Conservation (phyloP, 2,329 filamentous ascomycete species). For the Diplocarpon rosae region DNA sequence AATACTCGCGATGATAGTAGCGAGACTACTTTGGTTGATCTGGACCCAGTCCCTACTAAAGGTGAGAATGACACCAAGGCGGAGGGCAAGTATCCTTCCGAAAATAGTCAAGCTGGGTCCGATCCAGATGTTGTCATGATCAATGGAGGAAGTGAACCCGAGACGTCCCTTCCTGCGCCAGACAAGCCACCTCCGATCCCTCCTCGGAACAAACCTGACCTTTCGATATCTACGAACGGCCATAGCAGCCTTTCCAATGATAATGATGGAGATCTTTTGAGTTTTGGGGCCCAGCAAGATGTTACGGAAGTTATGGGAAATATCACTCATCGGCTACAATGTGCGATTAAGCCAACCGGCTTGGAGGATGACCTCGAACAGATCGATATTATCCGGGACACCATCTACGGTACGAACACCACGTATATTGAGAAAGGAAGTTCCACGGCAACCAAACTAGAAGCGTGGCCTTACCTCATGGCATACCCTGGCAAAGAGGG, state of each 20-base stretch:
- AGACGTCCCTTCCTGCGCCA: constrained; percentile 9
- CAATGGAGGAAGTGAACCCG: constrained; percentile 25
- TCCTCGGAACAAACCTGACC: constrained; percentile 26
- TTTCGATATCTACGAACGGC: constrained; percentile 24
- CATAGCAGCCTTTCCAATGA: constrained; percentile 21
- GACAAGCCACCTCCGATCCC: constrained; percentile 28
- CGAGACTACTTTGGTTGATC: constrained; percentile 31
- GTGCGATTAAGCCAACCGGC: constrained; percentile 65
- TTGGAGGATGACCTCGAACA: constrained; percentile 59
- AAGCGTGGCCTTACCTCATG: constrained; percentile 42
- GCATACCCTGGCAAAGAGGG: constrained; percentile 41
- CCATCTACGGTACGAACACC: constrained; percentile 51
- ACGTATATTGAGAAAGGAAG: constrained; percentile 45
- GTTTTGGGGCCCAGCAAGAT: constrained; percentile 60
- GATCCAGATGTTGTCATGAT: constrained; percentile 26
- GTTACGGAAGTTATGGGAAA: constrained; percentile 93
- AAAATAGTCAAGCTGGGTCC: background rate
- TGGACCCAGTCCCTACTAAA: constrained; percentile 7
- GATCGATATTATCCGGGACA: constrained; percentile 65
- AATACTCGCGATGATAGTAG: constrained; percentile 27
- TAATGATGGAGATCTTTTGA: constrained; percentile 23
- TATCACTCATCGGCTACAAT: constrained; percentile 81
- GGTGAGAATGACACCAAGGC: background rate
- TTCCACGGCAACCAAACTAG: constrained; percentile 32
- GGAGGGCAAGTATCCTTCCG: constrained; percentile 1